A percentile compares a stretch with the other conserved stretches of the same genome.
These are phyloP conservation scores for Dactylonectria estremocensis DNA, from an alignment of 2,329 filamentous ascomycete species.

Conservation along the genomic window DNA sequence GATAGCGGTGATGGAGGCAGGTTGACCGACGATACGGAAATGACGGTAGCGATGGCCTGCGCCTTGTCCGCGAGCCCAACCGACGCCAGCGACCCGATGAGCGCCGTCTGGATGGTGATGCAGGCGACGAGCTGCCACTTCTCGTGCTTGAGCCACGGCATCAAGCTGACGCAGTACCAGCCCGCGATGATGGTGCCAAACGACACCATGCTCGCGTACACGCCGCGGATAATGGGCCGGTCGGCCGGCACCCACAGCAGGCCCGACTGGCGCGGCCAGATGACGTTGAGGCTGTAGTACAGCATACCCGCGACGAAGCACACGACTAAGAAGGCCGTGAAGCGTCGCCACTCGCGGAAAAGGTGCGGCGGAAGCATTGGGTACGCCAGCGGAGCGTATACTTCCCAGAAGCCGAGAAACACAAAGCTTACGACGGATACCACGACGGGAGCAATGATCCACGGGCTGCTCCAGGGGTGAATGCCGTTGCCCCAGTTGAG, in stretches of 20 bases:
- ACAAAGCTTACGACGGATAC: slow-evolving; percentile 42
- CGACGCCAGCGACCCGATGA: slow-evolving; percentile 51
- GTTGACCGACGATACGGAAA: slow-evolving; percentile 46
- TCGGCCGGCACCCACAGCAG: slow-evolving; percentile 44
- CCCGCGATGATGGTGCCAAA: slow-evolving; percentile 42
- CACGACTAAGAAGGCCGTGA: slow-evolving; percentile 34
- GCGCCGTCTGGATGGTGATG: slow-evolving; percentile 50
- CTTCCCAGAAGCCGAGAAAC: slow-evolving; percentile 37
- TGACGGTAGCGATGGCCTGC: slow-evolving; percentile 51
- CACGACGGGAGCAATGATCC: slow-evolving; percentile 44
- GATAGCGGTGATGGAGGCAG: slow-evolving; percentile 49
- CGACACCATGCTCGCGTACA: slow-evolving; percentile 45
- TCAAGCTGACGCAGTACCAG: slow-evolving; percentile 47
- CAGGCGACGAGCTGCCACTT: slow-evolving; percentile 51
- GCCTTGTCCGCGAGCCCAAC: slow-evolving; percentile 51
- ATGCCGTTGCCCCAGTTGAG: slow-evolving; percentile 43
- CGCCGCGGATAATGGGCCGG: slow-evolving; percentile 42
- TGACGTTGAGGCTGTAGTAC: slow-evolving; percentile 43
- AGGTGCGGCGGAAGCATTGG: slow-evolving; percentile 44
- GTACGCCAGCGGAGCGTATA: slow-evolving; percentile 37
- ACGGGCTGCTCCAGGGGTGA: slow-evolving; percentile 44
- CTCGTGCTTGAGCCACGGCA: slow-evolving; percentile 46
- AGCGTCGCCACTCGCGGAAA: slow-evolving; percentile 44
- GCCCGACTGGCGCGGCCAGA: slow-evolving; percentile 47
- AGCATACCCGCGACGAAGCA: slow-evolving; percentile 45